A percentile compares a stretch with the other conserved stretches of the same genome.
These are phyloP conservation scores for Eucalyptus caleyi DNA, from an alignment of 345 rosid genomes.

Conservation along the genomic window DNA sequence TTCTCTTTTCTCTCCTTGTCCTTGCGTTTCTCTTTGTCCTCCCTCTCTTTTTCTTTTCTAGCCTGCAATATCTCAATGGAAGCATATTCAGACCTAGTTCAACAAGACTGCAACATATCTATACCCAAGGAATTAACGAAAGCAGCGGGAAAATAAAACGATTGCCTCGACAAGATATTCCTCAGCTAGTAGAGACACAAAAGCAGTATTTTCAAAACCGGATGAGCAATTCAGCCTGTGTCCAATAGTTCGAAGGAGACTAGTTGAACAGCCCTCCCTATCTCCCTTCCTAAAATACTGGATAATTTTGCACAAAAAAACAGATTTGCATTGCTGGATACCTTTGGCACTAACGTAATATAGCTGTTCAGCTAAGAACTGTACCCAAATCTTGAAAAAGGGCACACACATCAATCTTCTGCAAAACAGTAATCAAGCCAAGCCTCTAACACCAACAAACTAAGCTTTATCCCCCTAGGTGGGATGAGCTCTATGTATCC, in stretches of 20 bases:
- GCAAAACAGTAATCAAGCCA: neutral
- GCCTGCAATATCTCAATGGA: slow-evolving; percentile 23
- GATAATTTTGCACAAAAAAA: neutral
- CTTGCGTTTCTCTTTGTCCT: slow-evolving; percentile 51
- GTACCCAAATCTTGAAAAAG: neutral
- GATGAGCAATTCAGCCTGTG: neutral
- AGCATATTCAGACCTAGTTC: neutral
- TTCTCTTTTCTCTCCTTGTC: slow-evolving; percentile 62
- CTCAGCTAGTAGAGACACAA: neutral
- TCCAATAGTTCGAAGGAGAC: neutral
- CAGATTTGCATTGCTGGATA: neutral
- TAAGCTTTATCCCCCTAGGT: neutral
- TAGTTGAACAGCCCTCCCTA: neutral
- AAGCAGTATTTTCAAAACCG: neutral
- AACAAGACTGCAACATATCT: neutral
- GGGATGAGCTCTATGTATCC: neutral
- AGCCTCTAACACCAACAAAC: neutral
- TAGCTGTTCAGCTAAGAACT: neutral
- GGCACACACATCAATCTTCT: neutral
- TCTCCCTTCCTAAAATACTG: neutral
- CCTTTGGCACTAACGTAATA: neutral
- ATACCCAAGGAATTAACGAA: neutral
- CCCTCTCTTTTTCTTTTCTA: slow-evolving; percentile 63
- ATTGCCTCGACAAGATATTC: neutral
- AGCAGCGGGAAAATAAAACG: neutral